A percentile compares a stretch with the other conserved stretches of the same genome.
phyloP scores from a whole-genome alignment of 129 eudicot species.

The Centrapalus pauciflorus region DNA sequence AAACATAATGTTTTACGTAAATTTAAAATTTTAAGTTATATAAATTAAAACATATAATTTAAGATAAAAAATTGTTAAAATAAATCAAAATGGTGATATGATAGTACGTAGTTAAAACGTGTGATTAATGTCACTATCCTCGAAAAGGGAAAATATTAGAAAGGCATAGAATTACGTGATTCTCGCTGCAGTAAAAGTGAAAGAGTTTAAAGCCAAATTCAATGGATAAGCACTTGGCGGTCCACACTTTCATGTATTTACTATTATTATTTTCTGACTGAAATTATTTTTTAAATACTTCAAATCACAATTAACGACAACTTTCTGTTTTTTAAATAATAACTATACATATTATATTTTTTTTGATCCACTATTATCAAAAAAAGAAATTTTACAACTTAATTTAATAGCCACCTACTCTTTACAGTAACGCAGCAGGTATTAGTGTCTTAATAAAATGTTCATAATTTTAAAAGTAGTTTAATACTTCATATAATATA shows the following conservation, averaged over 20 bases:
- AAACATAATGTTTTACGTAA: too few relatives aligned
- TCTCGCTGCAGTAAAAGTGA: conserved; percentile 14
- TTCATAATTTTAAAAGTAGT: neutral
- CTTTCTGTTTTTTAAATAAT: too few relatives aligned
- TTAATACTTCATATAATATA: too few relatives aligned
- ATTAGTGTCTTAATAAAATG: neutral
- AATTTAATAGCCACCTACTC: neutral
- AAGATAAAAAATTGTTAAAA: too few relatives aligned
- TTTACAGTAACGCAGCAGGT: neutral
- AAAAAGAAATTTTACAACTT: neutral
- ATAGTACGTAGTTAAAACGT: too few relatives aligned
- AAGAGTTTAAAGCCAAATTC: conserved; percentile 20
- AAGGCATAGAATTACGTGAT: conserved; percentile 31
- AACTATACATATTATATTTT: neutral
- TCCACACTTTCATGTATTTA: conserved; percentile 17
- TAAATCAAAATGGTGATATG: too few relatives aligned
- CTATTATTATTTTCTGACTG: neutral
- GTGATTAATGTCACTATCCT: neutral
- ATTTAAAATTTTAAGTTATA: too few relatives aligned
- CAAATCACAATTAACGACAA: neutral
- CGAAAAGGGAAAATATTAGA: neutral
- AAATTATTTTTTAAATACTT: neutral
- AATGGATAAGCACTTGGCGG: conserved; percentile 20
- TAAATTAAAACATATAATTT: too few relatives aligned
- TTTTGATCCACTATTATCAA: neutral